phyloP scores from a whole-genome alignment of 371 early-diverging fungal genomes.

The Apophysomyces variabilis region DNA sequence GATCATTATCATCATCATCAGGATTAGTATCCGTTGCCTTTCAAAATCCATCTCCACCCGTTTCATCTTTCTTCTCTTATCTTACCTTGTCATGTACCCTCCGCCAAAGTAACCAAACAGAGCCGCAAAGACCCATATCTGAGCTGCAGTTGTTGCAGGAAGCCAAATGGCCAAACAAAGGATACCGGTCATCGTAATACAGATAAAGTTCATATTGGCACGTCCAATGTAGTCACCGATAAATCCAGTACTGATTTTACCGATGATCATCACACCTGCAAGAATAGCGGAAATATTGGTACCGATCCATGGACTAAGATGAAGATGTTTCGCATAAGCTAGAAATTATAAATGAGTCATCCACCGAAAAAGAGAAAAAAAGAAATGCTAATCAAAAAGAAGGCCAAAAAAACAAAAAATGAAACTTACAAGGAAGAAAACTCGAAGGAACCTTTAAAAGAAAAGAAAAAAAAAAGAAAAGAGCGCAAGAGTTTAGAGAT shows the following conservation, averaged over 20 bases:
- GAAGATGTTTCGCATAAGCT: conserved; percentile 44
- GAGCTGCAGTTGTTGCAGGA: conserved; percentile 38
- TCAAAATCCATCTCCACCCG: not conserved
- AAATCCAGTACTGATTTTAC: conserved; percentile 56
- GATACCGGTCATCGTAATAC: conserved; percentile 48
- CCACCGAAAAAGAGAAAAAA: not conserved
- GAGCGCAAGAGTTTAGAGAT: not conserved
- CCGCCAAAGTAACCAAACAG: conserved; percentile 66
- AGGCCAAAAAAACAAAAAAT: not conserved
- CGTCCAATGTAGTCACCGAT: conserved; percentile 63
- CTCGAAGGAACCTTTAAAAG: conserved; percentile 26
- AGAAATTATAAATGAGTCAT: not conserved
- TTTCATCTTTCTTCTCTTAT: not conserved
- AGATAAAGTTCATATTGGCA: conserved; percentile 54
- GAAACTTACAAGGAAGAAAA: conserved; percentile 30
- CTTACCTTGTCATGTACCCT: conserved; percentile 53
- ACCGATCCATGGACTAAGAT: conserved; percentile 37
- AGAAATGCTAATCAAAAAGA: too few species aligned
- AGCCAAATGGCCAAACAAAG: conserved; percentile 44
- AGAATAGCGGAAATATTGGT: conserved; percentile 52
- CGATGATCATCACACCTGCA: conserved; percentile 57
- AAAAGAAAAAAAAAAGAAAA: not conserved
- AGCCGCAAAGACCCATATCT: conserved; percentile 46
- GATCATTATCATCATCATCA: not conserved
- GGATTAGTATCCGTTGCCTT: too few species aligned